phyloP scores from a whole-genome alignment of 2,329 filamentous ascomycete species.

The Chaetothyriales sp. region DNA sequence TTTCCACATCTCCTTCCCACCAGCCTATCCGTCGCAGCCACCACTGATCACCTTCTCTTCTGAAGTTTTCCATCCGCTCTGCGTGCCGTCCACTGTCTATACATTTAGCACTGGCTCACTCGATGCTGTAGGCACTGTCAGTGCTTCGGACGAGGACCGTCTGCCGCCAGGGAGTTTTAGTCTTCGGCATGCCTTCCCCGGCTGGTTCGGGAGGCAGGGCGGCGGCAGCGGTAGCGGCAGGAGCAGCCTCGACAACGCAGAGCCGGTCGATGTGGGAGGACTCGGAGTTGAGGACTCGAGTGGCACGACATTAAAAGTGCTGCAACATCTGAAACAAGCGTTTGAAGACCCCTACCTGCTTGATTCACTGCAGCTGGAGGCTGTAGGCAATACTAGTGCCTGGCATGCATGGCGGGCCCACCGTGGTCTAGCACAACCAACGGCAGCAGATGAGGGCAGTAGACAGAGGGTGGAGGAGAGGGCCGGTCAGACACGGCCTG shows the following conservation, averaged over 20 bases:
- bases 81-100: constrained; percentile 87
- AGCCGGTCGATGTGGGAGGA: constrained; percentile 1
- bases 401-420: constrained; percentile 87
- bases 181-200: constrained; percentile 74
- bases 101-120: constrained; percentile 60
- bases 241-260: not conserved
- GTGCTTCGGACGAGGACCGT: constrained; percentile 66
- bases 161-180: constrained; percentile 82
- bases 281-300: not conserved
- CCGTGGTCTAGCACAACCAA: constrained; percentile 30
- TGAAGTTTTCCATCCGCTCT: constrained; percentile 87
- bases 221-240: not conserved
- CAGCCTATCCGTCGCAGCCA: constrained; percentile 61
- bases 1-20: constrained; percentile 76
- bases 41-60: constrained; percentile 78
- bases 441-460: not conserved
- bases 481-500: not conserved
- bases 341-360: constrained; percentile 67
- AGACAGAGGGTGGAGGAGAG: constrained; percentile 4
- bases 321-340: constrained; percentile 66
- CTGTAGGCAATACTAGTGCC: constrained; percentile 75
- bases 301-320: constrained; percentile 10
- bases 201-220: constrained; percentile 50
- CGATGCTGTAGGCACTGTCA: constrained; percentile 48
- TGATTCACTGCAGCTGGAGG: constrained; percentile 63